phyloP scores from a whole-genome alignment of 495 filamentous ascomycete genomes.

The Copromyces sp. region DNA sequence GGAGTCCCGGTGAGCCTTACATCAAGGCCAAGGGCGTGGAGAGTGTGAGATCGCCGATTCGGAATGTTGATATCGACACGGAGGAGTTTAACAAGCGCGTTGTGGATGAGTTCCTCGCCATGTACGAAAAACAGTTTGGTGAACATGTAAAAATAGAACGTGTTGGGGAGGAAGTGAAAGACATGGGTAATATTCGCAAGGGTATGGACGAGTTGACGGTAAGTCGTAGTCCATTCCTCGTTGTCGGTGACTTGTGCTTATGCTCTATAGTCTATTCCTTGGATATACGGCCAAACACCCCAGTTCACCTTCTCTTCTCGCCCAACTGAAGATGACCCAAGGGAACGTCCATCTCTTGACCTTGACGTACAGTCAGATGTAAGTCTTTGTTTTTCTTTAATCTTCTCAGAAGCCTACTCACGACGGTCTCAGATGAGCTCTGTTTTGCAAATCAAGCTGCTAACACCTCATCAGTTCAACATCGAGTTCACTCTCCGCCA shows the following conservation, averaged over 20 bases:
- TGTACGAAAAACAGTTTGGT: conserved; percentile 36
- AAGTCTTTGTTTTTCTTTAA: neutral
- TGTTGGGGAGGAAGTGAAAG: conserved; percentile 16
- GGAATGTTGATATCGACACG: conserved; percentile 54
- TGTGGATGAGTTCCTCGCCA: conserved; percentile 37
- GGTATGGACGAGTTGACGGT: conserved; percentile 51
- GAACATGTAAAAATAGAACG: conserved; percentile 34
- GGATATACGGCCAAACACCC: conserved; percentile 78
- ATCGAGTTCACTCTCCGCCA: conserved; percentile 29
- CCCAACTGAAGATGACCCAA: conserved; percentile 43
- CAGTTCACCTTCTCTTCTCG: conserved; percentile 62
- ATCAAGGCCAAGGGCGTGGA: conserved; percentile 82
- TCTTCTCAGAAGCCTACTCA: neutral
- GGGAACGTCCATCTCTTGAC: conserved; percentile 39
- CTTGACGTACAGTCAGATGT: conserved; percentile 18
- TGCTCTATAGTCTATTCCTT: conserved; percentile 49
- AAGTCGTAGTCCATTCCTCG: neutral
- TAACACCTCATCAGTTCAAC: conserved; percentile 8
- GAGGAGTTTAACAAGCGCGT: conserved; percentile 43
- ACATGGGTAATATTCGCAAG: conserved; percentile 32
- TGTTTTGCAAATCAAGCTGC: neutral
- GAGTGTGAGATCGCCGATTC: conserved; percentile 76
- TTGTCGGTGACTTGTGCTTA: neutral
- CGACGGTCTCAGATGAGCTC: neutral
- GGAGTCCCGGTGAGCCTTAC: conserved; percentile 60